Percentiles rank a stretch among this genome's conserved stretches.
These are phyloP conservation scores for Mucor lusitanicus DNA, from an alignment of 371 early-diverging fungal species.

Conservation along the genomic window DNA sequence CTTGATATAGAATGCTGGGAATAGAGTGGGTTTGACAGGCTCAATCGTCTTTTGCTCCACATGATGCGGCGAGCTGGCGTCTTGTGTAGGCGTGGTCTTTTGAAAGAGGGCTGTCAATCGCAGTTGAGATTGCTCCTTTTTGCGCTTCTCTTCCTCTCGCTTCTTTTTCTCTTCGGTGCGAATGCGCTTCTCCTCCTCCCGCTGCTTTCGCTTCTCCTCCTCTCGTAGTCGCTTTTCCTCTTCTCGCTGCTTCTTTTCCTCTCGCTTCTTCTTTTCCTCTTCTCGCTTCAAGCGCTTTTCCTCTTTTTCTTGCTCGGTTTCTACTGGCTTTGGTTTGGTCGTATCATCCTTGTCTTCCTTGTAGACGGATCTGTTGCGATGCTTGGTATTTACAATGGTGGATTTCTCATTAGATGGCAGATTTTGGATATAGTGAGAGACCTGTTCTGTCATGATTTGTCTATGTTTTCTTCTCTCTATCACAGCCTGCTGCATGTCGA, in stretches of 20 bases:
- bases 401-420: constrained; percentile 7
- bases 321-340: background rate
- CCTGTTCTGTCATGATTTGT: constrained; percentile 17
- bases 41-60: constrained; percentile 19
- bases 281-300: constrained; percentile 10
- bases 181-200: constrained; percentile 19
- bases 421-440: constrained; percentile 7
- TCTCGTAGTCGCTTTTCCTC: constrained; percentile 4
- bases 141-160: constrained; percentile 27
- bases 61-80: background rate
- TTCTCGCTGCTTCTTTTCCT: constrained; percentile 27
- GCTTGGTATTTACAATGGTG: constrained; percentile 16
- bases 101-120: constrained; percentile 46
- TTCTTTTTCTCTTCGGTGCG: constrained; percentile 30
- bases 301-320: constrained; percentile 11
- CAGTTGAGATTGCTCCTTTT: constrained; percentile 35
- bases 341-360: constrained; percentile 1
- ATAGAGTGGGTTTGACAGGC: constrained; percentile 42
- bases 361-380: constrained; percentile 1
- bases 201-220: constrained; percentile 2
- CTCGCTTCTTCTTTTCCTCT: constrained; percentile 17
- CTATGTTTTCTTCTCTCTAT: constrained; percentile 28
- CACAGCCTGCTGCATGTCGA: constrained; percentile 29
- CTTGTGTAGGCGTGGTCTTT: constrained; percentile 24
- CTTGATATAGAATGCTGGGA: constrained; percentile 72